Conservation (phyloP, 306 rosid genomes). For the Glycine soja region DNA sequence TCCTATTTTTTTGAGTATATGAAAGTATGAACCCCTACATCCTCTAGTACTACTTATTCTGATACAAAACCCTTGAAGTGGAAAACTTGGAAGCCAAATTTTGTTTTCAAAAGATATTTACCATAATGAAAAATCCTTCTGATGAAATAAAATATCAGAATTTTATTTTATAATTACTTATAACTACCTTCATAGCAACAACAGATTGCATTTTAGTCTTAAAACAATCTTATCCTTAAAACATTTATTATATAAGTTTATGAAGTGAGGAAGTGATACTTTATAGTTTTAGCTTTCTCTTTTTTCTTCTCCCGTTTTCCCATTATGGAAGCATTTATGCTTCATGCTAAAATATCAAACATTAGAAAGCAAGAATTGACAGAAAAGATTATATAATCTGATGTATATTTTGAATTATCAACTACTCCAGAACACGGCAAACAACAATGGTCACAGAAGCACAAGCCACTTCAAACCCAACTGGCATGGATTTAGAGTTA, state of each 20-base stretch:
- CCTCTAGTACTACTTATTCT: constrained; percentile 1
- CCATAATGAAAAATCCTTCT: constrained; percentile 16
- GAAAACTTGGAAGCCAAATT: neutral
- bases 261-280: neutral
- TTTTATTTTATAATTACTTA: neutral
- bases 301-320: neutral
- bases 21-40: neutral
- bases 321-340: constrained; percentile 14
- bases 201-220: constrained; percentile 24
- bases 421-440: constrained; percentile 55
- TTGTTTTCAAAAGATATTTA: constrained; percentile 1
- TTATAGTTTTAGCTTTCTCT: neutral
- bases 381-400: constrained; percentile 37
- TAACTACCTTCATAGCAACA: neutral
- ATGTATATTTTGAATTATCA: constrained; percentile 31
- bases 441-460: constrained; percentile 45
- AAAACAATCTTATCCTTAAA: neutral
- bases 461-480: constrained; percentile 51
- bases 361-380: neutral
- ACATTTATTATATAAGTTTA: neutral
- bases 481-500: constrained; percentile 62
- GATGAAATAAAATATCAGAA: constrained; percentile 13
- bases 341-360: constrained; percentile 12
- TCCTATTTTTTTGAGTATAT: constrained; percentile 15
- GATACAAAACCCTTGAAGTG: constrained; percentile 8